Conservation (phyloP, 805 yeast genomes). For the Barnettozyma vustinii region DNA sequence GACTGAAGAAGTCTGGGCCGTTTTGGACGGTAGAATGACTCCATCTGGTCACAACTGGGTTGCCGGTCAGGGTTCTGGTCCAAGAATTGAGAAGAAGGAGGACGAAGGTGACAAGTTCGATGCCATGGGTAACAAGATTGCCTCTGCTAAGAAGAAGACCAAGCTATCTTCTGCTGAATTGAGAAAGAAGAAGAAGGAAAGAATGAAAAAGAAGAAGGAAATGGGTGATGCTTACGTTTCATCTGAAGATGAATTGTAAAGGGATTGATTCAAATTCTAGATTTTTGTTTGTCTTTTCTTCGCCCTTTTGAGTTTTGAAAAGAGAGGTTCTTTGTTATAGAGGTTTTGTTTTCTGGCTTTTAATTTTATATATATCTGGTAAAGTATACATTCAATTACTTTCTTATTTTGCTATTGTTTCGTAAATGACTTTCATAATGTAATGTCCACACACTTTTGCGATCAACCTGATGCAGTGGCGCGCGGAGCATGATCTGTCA, state of each 20-base stretch:
- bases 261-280: neutral
- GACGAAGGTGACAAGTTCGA: slow-evolving; percentile 97
- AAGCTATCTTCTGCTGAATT: slow-evolving; percentile 98
- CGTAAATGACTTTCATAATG: too few relatives aligned
- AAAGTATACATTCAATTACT: slow-evolving; percentile 1
- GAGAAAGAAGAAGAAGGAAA: slow-evolving; percentile 99
- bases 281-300: slow-evolving; percentile 3
- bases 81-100: slow-evolving; percentile 96
- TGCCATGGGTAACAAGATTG: slow-evolving; percentile 99
- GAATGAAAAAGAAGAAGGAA: slow-evolving; percentile 99
- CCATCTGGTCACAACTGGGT: slow-evolving; percentile 99
- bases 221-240: slow-evolving; percentile 99
- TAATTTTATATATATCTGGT: slow-evolving; percentile 2
- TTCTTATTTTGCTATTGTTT: too few relatives aligned
- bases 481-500: too few relatives aligned
- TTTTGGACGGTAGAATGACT: slow-evolving; percentile 94
- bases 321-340: slow-evolving; percentile 3
- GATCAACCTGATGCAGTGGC: too few relatives aligned
- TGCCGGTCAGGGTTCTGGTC: slow-evolving; percentile 99
- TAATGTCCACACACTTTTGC: too few relatives aligned
- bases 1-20: slow-evolving; percentile 99
- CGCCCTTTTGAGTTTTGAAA: neutral
- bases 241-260: slow-evolving; percentile 84
- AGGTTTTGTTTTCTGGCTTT: slow-evolving; percentile 4
- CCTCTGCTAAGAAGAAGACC: slow-evolving; percentile 90